A percentile compares a stretch with the other conserved stretches of the same genome.
Conservation (phyloP, 495 filamentous ascomycete species). For the Penicillium desertorum region DNA sequence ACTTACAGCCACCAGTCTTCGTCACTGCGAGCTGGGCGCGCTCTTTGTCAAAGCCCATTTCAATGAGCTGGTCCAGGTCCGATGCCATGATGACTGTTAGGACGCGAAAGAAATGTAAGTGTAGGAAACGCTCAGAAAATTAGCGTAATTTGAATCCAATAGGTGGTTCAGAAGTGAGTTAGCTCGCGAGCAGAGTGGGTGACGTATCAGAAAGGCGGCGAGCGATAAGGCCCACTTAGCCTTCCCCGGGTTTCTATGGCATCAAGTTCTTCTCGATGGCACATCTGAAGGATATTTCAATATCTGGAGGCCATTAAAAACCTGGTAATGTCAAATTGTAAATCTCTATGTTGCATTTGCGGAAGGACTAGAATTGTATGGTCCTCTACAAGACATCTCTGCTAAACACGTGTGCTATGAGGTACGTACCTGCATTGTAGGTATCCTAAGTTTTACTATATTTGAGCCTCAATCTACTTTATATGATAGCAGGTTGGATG, state of each 20-base stretch:
- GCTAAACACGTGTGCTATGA: neutral
- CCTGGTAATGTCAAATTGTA: neutral
- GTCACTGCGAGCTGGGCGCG: conserved; percentile 78
- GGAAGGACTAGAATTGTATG: neutral
- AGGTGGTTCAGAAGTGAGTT: conserved; percentile 5
- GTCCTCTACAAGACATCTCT: neutral
- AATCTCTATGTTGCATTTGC: neutral
- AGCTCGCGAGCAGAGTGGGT: conserved; percentile 20
- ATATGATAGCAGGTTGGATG: neutral
- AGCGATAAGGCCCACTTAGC: conserved; percentile 21
- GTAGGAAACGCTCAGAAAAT: neutral
- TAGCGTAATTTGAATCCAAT: neutral
- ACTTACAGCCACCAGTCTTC: conserved; percentile 72
- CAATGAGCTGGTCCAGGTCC: conserved; percentile 77
- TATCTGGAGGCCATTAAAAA: neutral
- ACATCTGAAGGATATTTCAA: neutral
- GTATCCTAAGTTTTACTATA: neutral
- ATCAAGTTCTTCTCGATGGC: neutral
- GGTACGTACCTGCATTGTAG: neutral
- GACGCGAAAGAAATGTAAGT: neutral
- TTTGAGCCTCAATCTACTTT: neutral
- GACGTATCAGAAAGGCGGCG: conserved; percentile 39
- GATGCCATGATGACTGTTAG: conserved; percentile 55
- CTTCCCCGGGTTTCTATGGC: conserved; percentile 13
- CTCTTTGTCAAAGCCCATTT: conserved; percentile 91